Evolutionary conservation across 2,329 filamentous ascomycete species (phyloP), one percentile per base, ranked within the genome.

Genomic region (Botrytis squamosa): DNA sequence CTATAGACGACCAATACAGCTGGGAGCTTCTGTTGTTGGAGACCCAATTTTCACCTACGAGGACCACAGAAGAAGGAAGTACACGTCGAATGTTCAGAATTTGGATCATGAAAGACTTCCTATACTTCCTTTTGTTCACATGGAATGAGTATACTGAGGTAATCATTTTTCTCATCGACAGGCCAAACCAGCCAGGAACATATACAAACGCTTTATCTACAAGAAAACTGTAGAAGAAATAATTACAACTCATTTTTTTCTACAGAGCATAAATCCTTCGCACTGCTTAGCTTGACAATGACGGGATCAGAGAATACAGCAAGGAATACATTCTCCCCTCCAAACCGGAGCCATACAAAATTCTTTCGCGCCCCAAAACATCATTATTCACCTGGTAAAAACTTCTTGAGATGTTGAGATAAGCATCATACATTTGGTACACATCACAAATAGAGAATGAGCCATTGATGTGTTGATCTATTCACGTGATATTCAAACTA

Each of bases 1-100:
- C 78, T 79, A 81, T 81, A 81, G 77, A 69, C 66, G 66, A 78
- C 74, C 77, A 79, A 78, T 72, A 73, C 62, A 78, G 71, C 71
- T 44, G 71, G 71, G 65, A 72, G 71, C 71, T 72, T 72, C 71
- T 72, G 71, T 72, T 72, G 63, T 72, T 60, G 71, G 71, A 69
- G 63, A 60, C 64, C 71, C 65, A 44, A 60, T 72, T 70, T 55
- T 72, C 40, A 67, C n/a, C 66, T 69, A 69, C 75, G 57, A 52
- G 42, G 38, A 9, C 29, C 42, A 29, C 42, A 71, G 59, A 36
- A 70, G 59, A 71, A 71, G 69, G 44, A 22, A 64, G 14, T 49
- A 46, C 59, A 40, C 42, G 38, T 65, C 44, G 25, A 62, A n/a
- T 49, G 33, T 65, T 38, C 29, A 20, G 22, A 49, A 65, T 22